Evolutionary conservation across 345 rosid genomes (phyloP).

Genomic region (Abelmoschus esculentus): DNA sequence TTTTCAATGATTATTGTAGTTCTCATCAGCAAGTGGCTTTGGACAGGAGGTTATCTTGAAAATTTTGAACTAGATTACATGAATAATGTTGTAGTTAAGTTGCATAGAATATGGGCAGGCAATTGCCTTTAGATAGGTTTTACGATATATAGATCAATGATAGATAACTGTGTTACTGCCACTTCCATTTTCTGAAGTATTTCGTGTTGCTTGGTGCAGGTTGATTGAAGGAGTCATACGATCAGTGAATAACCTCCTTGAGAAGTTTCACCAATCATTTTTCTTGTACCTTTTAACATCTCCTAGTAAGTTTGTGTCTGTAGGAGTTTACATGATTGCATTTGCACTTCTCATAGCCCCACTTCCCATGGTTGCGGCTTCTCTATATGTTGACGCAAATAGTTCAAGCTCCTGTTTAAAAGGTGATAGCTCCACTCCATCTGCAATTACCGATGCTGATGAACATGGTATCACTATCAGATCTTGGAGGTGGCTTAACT

Average conservation of each 20-base stretch:
- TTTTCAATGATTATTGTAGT: background rate
- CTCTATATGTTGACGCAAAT: constrained; percentile 59
- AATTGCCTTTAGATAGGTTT: background rate
- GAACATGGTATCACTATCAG: constrained; percentile 23
- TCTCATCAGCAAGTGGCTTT: background rate
- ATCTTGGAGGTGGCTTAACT: constrained; percentile 76
- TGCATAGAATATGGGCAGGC: background rate
- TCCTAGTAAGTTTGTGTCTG: constrained; percentile 79
- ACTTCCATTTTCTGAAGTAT: constrained; percentile 8
- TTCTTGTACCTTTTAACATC: constrained; percentile 81
- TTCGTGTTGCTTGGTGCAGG: constrained; percentile 38
- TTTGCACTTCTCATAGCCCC: constrained; percentile 88
- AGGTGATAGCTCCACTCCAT: constrained; percentile 15
- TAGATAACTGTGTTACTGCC: background rate
- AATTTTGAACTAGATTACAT: background rate
- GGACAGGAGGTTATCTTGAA: background rate
- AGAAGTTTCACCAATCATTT: constrained; percentile 96
- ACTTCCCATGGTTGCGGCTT: constrained; percentile 80
- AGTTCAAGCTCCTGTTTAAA: constrained; percentile 23
- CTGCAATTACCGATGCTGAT: constrained; percentile 5
- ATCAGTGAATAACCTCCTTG: constrained; percentile 90
- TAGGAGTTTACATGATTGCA: constrained; percentile 93
- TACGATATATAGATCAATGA: background rate
- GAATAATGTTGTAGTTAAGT: background rate
- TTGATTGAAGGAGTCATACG: constrained; percentile 86